These are phyloP conservation scores for Orobanche coerulescens DNA, from an alignment of 257 asterid genomes.

Conservation along the genomic window DNA sequence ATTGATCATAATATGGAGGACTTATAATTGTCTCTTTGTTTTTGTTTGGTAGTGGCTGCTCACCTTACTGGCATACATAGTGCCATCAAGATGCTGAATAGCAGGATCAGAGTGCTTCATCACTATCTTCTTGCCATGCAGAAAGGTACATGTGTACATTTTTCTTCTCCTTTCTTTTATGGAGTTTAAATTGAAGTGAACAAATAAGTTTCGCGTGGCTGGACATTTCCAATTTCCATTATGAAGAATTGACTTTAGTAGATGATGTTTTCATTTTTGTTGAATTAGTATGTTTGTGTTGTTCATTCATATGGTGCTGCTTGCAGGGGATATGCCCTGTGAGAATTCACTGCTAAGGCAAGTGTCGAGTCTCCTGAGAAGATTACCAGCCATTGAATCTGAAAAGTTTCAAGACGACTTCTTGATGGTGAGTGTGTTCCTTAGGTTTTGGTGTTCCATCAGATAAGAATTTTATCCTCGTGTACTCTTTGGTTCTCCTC, in stretches of 20 bases:
- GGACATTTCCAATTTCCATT: not conserved
- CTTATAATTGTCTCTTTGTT: not conserved
- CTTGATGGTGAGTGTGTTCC: slow-evolving; percentile 65
- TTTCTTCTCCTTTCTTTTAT: not conserved
- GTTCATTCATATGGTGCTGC: slow-evolving; percentile 22
- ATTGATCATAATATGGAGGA: not conserved
- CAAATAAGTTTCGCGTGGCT: not conserved
- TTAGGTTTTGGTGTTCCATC: slow-evolving; percentile 4
- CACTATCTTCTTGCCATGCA: slow-evolving; percentile 88
- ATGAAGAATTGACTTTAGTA: slow-evolving; percentile 11
- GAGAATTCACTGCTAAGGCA: slow-evolving; percentile 83
- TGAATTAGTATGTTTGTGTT: slow-evolving; percentile 9
- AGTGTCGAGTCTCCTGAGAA: slow-evolving; percentile 88
- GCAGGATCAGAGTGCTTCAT: slow-evolving; percentile 81
- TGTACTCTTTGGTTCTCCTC: not conserved
- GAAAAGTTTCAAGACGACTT: slow-evolving; percentile 85
- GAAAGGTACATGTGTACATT: slow-evolving; percentile 47
- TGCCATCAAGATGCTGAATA: slow-evolving; percentile 92
- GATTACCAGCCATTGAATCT: slow-evolving; percentile 89
- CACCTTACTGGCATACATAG: slow-evolving; percentile 96
- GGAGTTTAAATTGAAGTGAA: not conserved
- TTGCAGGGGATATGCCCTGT: slow-evolving; percentile 69
- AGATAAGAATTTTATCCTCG: not conserved
- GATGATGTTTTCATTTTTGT: slow-evolving; percentile 5
- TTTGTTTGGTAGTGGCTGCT: slow-evolving; percentile 68